Conservation (phyloP, 2,329 filamentous ascomycete genomes). For the Leptographium wingfieldii region DNA sequence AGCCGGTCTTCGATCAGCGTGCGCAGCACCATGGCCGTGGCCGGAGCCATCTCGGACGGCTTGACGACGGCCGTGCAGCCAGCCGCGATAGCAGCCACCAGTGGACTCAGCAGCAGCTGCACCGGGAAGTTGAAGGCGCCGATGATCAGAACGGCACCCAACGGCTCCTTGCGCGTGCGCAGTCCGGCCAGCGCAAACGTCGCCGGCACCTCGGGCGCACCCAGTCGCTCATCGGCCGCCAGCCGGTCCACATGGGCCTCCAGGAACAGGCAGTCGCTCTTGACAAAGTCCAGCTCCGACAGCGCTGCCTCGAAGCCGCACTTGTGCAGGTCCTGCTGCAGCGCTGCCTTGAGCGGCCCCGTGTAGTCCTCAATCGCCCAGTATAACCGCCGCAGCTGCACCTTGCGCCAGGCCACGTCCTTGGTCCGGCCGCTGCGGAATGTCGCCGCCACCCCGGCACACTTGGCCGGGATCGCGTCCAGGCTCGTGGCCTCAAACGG, state of each 20-base stretch:
- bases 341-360: conserved; percentile 59
- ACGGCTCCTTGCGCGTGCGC: conserved; percentile 72
- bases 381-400: conserved; percentile 87
- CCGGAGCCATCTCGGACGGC: conserved; percentile 72
- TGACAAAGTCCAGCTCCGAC: conserved; percentile 64
- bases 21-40: conserved; percentile 65
- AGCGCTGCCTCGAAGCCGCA: conserved; percentile 60
- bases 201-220: conserved; percentile 48
- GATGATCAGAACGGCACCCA: conserved; percentile 75
- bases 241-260: conserved; percentile 69
- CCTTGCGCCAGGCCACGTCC: conserved; percentile 65
- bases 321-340: conserved; percentile 69
- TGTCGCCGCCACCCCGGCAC: conserved; percentile 49
- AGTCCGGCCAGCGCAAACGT: conserved; percentile 58
- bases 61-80: conserved; percentile 87
- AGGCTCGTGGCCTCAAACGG: conserved; percentile 49
- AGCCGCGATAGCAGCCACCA: conserved; percentile 82
- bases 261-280: conserved; percentile 70
- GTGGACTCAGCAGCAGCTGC: conserved; percentile 62
- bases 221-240: conserved; percentile 66
- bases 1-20: conserved; percentile 65
- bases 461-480: conserved; percentile 50
- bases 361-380: conserved; percentile 79
- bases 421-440: conserved; percentile 74
- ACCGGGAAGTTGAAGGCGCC: conserved; percentile 92